phyloP scores from a whole-genome alignment of 768 basidiomycete species.

The Suillus alpinus region DNA sequence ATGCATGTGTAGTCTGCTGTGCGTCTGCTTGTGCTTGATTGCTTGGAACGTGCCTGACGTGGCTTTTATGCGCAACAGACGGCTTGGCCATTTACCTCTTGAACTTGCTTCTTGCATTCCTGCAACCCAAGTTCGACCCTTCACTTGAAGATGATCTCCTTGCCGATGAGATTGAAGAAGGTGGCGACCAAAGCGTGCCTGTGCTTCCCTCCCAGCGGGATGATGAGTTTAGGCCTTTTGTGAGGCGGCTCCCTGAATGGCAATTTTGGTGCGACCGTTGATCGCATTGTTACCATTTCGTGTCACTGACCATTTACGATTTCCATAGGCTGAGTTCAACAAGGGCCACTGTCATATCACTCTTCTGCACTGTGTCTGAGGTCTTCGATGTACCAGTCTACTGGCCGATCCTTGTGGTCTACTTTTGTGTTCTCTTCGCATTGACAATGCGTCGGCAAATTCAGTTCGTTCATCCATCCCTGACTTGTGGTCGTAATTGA shows the following conservation, averaged over 20 bases:
- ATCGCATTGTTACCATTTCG: not conserved
- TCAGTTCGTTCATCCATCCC: slow-evolving; percentile 56
- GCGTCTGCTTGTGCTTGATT: slow-evolving; percentile 29
- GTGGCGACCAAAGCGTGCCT: slow-evolving; percentile 56
- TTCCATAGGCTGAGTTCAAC: slow-evolving; percentile 81
- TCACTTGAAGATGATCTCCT: slow-evolving; percentile 90
- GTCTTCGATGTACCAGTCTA: slow-evolving; percentile 96
- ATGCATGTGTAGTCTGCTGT: slow-evolving; percentile 58
- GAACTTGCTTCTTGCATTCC: slow-evolving; percentile 94
- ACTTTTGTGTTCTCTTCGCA: slow-evolving; percentile 93
- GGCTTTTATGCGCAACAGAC: slow-evolving; percentile 41
- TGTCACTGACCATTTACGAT: slow-evolving; percentile 4
- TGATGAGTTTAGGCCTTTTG: slow-evolving; percentile 97
- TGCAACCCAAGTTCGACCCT: slow-evolving; percentile 97
- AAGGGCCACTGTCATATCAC: slow-evolving; percentile 78
- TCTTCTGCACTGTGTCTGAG: slow-evolving; percentile 78
- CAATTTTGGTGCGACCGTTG: slow-evolving; percentile 74
- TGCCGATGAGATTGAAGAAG: slow-evolving; percentile 95
- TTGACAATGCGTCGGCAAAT: slow-evolving; percentile 96
- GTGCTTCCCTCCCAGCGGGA: slow-evolving; percentile 71
- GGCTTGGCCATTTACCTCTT: slow-evolving; percentile 94
- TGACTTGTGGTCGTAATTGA: slow-evolving; percentile 10
- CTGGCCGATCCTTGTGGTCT: slow-evolving; percentile 97
- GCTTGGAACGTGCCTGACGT: slow-evolving; percentile 1
- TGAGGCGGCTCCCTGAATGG: slow-evolving; percentile 93